Evolutionary conservation across 805 yeast genomes (phyloP).

Genomic region (Kazachstania africana): DNA sequence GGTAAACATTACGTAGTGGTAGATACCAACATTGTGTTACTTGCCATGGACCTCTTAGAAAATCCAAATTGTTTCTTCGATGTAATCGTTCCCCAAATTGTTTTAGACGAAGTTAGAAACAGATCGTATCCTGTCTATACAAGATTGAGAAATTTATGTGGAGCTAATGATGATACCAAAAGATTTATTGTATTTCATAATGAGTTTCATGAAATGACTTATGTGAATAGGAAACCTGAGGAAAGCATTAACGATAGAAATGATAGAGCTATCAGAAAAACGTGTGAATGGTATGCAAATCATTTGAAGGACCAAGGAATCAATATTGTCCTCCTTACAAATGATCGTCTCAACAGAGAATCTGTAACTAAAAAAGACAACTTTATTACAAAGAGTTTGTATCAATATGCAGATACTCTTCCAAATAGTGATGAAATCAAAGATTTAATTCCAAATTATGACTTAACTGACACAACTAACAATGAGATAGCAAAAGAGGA

Average conservation of each 20-base stretch:
- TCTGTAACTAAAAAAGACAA: slow-evolving; percentile 32
- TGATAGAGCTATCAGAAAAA: slow-evolving; percentile 76
- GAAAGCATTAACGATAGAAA: slow-evolving; percentile 83
- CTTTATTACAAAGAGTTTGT: slow-evolving; percentile 42
- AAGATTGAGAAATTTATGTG: slow-evolving; percentile 65
- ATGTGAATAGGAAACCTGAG: slow-evolving; percentile 42
- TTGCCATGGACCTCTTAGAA: slow-evolving; percentile 84
- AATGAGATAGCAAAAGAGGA: slow-evolving; percentile 10
- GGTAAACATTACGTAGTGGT: slow-evolving; percentile 73
- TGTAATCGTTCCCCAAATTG: slow-evolving; percentile 91
- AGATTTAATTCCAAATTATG: slow-evolving; percentile 62
- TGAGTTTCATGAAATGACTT: slow-evolving; percentile 71
- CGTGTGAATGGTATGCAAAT: slow-evolving; percentile 55
- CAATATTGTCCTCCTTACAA: slow-evolving; percentile 51
- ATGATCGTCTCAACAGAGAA: slow-evolving; percentile 56
- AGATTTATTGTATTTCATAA: slow-evolving; percentile 87
- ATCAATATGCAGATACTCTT: slow-evolving; percentile 59
- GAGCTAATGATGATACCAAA: slow-evolving; percentile 44
- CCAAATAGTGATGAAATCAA: slow-evolving; percentile 64
- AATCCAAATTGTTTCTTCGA: slow-evolving; percentile 66
- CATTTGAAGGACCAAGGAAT: slow-evolving; percentile 45
- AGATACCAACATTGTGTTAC: slow-evolving; percentile 81
- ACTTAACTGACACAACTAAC: slow-evolving; percentile 20
- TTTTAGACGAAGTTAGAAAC: slow-evolving; percentile 83
- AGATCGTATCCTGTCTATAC: slow-evolving; percentile 80